Conservation (phyloP, 371 early-diverging fungal species). For the Capillidium heterosporum region DNA sequence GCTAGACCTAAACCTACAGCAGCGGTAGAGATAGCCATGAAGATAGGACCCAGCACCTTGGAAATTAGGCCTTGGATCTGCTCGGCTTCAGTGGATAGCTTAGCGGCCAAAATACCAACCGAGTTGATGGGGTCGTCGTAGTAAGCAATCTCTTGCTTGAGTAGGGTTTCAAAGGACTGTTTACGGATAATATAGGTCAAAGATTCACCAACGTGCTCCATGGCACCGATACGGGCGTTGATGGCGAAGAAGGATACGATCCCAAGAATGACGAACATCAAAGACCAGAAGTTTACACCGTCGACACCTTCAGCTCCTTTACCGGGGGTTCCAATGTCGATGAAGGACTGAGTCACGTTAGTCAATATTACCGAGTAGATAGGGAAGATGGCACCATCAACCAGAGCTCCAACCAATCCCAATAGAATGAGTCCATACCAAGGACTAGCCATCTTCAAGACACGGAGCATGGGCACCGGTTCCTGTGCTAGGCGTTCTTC, state of each 20-base stretch:
- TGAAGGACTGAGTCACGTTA: constrained; percentile 20
- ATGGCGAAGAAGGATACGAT: constrained; percentile 24
- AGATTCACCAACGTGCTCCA: constrained; percentile 28
- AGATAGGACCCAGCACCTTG: constrained; percentile 6
- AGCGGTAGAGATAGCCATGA: constrained; percentile 6
- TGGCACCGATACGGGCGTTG: constrained; percentile 16
- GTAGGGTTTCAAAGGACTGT: constrained; percentile 29
- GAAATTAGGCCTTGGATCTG: constrained; percentile 27
- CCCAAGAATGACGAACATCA: constrained; percentile 49
- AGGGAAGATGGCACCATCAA: constrained; percentile 33
- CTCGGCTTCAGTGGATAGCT: constrained; percentile 66
- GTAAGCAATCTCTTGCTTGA: constrained; percentile 67
- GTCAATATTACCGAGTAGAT: constrained; percentile 28
- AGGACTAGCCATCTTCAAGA: constrained; percentile 8
- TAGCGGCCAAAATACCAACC: constrained; percentile 60
- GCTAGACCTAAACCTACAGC: constrained; percentile 28
- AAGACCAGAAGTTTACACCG: constrained; percentile 49
- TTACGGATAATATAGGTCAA: constrained; percentile 38
- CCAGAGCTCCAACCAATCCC: constrained; percentile 20
- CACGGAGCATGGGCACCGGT: constrained; percentile 11
- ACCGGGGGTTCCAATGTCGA: constrained; percentile 6
- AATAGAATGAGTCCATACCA: constrained; percentile 10
- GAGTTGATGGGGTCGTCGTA: constrained; percentile 65
- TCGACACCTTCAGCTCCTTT: constrained; percentile 23
- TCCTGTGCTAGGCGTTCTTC: constrained; percentile 4